phyloP scores from a whole-genome alignment of 805 yeast genomes.

The Lipomyces lipofer region DNA sequence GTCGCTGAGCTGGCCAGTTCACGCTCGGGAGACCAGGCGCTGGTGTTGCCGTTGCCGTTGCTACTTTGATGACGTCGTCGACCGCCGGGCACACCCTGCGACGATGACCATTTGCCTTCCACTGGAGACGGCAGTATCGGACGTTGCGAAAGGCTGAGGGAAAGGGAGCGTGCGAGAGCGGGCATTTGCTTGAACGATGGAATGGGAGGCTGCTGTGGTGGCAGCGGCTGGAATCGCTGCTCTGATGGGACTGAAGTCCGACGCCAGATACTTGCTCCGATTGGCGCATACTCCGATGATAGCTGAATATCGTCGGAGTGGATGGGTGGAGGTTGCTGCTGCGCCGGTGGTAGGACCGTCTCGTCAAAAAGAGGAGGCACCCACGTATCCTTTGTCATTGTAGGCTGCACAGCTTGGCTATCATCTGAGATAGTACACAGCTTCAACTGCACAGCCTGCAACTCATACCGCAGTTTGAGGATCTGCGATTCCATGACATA shows the following conservation, averaged over 20 bases:
- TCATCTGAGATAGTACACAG: conserved; percentile 9
- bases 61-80: conserved; percentile 5
- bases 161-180: background rate
- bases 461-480: conserved; percentile 13
- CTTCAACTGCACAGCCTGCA: conserved; percentile 15
- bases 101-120: background rate
- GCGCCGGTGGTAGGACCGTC: no score
- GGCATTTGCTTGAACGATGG: conserved; percentile 2
- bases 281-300: conserved; percentile 20
- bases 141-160: background rate
- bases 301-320: conserved; percentile 1
- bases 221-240: background rate
- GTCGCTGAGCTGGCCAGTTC: background rate
- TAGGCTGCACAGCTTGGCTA: no score
- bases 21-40: conserved; percentile 14
- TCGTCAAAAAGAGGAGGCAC: conserved; percentile 2
- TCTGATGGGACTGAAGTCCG: conserved; percentile 5
- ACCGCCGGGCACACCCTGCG: background rate
- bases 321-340: background rate
- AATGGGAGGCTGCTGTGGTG: background rate
- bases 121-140: background rate
- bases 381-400: background rate
- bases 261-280: conserved; percentile 26
- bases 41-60: conserved; percentile 6
- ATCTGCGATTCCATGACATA: background rate